Evolutionary conservation across 148 eudicot genomes (phyloP).

Genomic region (Fagopyrum esculentum): DNA sequence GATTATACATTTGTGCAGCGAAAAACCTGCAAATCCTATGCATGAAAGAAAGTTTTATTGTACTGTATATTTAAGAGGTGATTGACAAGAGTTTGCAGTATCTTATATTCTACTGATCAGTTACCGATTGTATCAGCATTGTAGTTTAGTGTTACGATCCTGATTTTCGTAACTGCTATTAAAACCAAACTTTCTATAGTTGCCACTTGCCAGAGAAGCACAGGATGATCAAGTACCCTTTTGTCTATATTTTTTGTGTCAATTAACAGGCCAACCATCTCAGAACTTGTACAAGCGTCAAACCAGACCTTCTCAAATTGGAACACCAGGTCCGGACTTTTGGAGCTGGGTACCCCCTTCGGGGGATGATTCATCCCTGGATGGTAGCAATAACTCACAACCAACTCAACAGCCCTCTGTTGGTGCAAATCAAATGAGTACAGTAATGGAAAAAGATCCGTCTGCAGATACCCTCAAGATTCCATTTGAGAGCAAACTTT

Average conservation of each 20-base stretch:
- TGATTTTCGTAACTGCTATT: background rate
- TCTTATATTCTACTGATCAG: background rate
- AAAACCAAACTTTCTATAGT: background rate
- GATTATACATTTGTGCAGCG: background rate
- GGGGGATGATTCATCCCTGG: slow-evolving; percentile 19
- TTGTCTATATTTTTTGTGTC: background rate
- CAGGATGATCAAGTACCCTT: background rate
- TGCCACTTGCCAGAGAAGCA: background rate
- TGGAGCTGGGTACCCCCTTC: slow-evolving; percentile 91
- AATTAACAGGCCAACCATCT: slow-evolving; percentile 19
- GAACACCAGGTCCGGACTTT: slow-evolving; percentile 77
- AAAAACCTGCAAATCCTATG: background rate
- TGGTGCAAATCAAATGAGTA: slow-evolving; percentile 17
- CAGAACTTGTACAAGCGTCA: slow-evolving; percentile 19
- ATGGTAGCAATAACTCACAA: slow-evolving; percentile 19
- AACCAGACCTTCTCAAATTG: slow-evolving; percentile 24
- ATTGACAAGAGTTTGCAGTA: background rate
- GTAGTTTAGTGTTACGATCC: background rate
- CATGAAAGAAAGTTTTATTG: background rate
- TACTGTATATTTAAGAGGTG: background rate
- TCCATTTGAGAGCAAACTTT: slow-evolving; percentile 58
- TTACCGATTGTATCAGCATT: background rate
- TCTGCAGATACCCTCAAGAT: slow-evolving; percentile 36
- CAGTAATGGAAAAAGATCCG: slow-evolving; percentile 59
- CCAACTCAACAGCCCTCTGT: slow-evolving; percentile 26